A percentile compares a stretch with the other conserved stretches of the same genome.
These are phyloP conservation scores for Aureobasidium sp. DNA, from an alignment of 2,329 filamentous ascomycete species.

Conservation along the genomic window DNA sequence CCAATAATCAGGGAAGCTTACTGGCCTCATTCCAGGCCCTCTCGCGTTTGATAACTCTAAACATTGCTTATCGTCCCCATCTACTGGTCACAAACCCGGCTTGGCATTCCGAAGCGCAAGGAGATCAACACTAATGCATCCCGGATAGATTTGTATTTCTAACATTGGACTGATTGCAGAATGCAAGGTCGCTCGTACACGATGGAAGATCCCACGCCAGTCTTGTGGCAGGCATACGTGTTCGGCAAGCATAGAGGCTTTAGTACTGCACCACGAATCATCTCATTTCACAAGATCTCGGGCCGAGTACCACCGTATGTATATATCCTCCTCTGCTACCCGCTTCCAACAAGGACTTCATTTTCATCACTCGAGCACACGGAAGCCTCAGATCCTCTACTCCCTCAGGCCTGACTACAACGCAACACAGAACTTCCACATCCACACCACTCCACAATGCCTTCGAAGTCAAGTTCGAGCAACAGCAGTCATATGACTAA, in stretches of 20 bases:
- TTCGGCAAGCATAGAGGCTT: background rate
- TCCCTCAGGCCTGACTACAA: no score
- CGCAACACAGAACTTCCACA: background rate
- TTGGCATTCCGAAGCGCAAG: background rate
- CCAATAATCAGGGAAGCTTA: background rate
- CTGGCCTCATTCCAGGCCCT: background rate
- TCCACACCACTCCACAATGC: background rate
- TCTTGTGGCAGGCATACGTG: background rate
- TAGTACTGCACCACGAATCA: no score
- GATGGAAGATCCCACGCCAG: background rate
- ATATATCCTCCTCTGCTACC: no score
- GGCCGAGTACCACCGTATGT: no score
- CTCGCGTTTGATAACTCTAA: background rate
- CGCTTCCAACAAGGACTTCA: no score
- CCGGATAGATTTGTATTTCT: background rate
- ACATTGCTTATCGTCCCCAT: slow-evolving; percentile 1
- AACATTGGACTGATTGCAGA: background rate
- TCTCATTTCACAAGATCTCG: no score
- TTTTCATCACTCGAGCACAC: no score
- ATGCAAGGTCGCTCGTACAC: background rate
- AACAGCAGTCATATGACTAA: background rate
- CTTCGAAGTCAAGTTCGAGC: background rate
- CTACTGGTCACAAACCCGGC: background rate
- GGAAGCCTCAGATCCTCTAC: no score
- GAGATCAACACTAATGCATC: background rate